Percentiles rank a stretch among this genome's conserved stretches.
Conservation (phyloP, 2,329 filamentous ascomycete genomes). For the Macroventuria anomochaeta region DNA sequence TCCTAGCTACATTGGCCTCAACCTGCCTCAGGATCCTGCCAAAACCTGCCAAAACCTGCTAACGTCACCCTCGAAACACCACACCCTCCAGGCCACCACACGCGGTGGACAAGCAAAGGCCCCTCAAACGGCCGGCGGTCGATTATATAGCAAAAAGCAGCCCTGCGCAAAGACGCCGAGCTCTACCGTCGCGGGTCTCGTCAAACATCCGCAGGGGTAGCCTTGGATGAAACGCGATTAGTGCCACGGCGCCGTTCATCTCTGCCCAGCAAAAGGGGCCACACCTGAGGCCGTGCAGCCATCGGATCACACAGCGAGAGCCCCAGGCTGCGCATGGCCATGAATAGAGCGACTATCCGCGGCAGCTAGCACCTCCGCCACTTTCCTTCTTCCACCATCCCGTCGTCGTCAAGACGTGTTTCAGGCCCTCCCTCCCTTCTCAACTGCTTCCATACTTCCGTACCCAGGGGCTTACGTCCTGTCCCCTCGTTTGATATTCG, state of each 20-base stretch:
- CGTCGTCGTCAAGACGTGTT: constrained; percentile 41
- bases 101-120: constrained; percentile 2
- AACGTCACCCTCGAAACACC: constrained; percentile 9
- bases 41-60: constrained; percentile 6
- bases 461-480: constrained; percentile 38
- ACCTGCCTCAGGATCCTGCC: constrained; percentile 12
- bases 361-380: constrained; percentile 37
- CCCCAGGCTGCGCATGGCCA: constrained; percentile 35
- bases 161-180: constrained; percentile 18
- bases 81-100: constrained; percentile 1
- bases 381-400: constrained; percentile 31
- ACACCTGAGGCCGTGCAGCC: constrained; percentile 32
- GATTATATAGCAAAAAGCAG: constrained; percentile 18
- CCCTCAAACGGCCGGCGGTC: constrained; percentile 14
- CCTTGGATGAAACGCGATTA: constrained; percentile 17
- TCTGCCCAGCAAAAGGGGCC: constrained; percentile 42
- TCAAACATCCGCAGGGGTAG: constrained; percentile 28
- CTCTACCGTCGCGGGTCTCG: constrained; percentile 19
- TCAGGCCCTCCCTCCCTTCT: constrained; percentile 36
- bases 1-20: not conserved
- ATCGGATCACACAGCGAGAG: constrained; percentile 35
- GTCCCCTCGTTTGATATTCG: constrained; percentile 47
- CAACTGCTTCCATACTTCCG: constrained; percentile 31
- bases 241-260: constrained; percentile 29
- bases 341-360: constrained; percentile 30